Evolutionary conservation across 345 rosid genomes (phyloP).

Genomic region (rapeseed (Brassica napus)): Da-Ae NC_063448.1:16877501-16878000

Average conservation of each 20-base stretch:
- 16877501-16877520: no score
- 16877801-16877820: not conserved
- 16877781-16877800: not conserved
- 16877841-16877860: no score
- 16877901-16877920: no score
- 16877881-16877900: no score
- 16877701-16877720: not conserved
- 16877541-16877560: not conserved
- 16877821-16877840: not conserved
- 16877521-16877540: no score
- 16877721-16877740: not conserved
- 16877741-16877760: not conserved
- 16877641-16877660: not conserved
- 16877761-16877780: not conserved
- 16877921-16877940: no score
- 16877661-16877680: not conserved
- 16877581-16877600: not conserved
- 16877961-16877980: no score
- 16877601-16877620: not conserved
- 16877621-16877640: not conserved
- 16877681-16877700: not conserved
- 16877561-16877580: not conserved
- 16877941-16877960: no score
- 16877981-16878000: no score
- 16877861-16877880: no score